Percentiles rank a stretch among this genome's conserved stretches.
Evolutionary conservation across 805 yeast species (phyloP).

Genomic region (Pichia phayaonensis): DNA sequence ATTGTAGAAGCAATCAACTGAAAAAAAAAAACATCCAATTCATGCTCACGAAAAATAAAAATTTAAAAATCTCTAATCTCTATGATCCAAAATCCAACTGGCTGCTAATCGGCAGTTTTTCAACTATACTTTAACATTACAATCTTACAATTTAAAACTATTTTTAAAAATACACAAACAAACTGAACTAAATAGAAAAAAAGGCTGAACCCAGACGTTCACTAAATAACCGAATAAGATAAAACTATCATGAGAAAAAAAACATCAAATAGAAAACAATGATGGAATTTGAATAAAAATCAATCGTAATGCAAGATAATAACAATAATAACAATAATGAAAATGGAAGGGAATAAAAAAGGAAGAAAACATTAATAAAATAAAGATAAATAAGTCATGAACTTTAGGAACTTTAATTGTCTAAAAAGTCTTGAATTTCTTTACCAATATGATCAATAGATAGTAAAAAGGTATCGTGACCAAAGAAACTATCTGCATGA

Average conservation of each 20-base stretch:
- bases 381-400: not conserved
- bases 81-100: no score
- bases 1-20: not conserved
- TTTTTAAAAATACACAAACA: not conserved
- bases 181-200: not conserved
- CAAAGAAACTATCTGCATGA: constrained; percentile 69
- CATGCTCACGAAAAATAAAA: not conserved
- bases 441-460: constrained; percentile 75
- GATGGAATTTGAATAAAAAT: not conserved
- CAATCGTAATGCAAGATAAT: not conserved
- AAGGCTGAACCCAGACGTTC: not conserved
- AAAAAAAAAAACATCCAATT: not conserved
- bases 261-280: not conserved
- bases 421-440: constrained; percentile 59
- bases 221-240: not conserved
- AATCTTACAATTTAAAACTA: no score
- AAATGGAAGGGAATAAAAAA: not conserved
- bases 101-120: no score
- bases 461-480: constrained; percentile 85
- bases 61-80: no score
- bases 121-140: not conserved
- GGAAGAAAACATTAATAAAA: not conserved
- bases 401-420: not conserved
- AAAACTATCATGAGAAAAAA: not conserved
- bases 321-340: not conserved